phyloP scores from a whole-genome alignment of 257 asterid species.

The Petrea volubilis region DNA sequence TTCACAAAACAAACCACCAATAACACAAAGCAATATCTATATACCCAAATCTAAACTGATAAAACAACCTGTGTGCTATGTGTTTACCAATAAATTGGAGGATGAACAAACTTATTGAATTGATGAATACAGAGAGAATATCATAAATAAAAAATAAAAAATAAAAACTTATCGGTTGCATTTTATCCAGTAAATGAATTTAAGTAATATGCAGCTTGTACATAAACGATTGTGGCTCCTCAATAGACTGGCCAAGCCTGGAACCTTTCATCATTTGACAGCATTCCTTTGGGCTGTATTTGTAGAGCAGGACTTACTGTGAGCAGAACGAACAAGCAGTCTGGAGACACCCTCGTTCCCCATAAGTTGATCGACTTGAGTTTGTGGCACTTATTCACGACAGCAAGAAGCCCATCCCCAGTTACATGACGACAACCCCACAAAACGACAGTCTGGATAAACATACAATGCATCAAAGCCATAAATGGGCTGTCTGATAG shows the following conservation, averaged over 20 bases:
- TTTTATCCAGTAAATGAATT: background rate
- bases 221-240: constrained; percentile 1
- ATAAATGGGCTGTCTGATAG: background rate
- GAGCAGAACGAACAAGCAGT: constrained; percentile 69
- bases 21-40: background rate
- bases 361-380: constrained; percentile 82
- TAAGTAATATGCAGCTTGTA: constrained; percentile 2
- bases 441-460: constrained; percentile 63
- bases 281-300: constrained; percentile 63
- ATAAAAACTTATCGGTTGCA: background rate
- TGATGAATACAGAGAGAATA: constrained; percentile 11
- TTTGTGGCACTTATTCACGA: constrained; percentile 71
- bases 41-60: background rate
- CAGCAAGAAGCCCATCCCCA: constrained; percentile 70
- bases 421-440: constrained; percentile 96
- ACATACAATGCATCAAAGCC: background rate
- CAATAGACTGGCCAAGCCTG: constrained; percentile 51
- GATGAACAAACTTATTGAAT: constrained; percentile 1
- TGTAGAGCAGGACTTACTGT: constrained; percentile 79
- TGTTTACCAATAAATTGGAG: background rate
- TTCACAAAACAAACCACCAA: constrained; percentile 4
- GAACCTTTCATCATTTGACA: constrained; percentile 34
- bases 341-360: constrained; percentile 75
- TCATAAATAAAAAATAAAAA: too few species aligned
- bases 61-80: background rate